phyloP scores from a whole-genome alignment of 306 rosid species.

The Parietaria judaica region DNA sequence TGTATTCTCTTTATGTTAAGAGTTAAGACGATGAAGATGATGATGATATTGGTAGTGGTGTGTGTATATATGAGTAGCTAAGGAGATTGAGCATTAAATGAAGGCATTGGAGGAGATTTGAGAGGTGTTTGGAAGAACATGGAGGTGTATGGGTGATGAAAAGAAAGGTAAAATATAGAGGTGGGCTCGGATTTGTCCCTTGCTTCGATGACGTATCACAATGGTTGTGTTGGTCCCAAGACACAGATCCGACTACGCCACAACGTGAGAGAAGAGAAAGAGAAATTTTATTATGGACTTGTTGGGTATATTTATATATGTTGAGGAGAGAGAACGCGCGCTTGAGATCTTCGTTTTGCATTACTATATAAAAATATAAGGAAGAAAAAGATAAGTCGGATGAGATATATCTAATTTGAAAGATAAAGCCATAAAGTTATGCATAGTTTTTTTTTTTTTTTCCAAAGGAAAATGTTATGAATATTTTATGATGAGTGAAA shows the following conservation, averaged over 20 bases:
- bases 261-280: constrained; percentile 20
- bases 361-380: no score
- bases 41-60: constrained; percentile 13
- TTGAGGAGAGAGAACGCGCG: background rate
- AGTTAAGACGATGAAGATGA: background rate
- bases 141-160: constrained; percentile 42
- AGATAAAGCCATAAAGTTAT: no score
- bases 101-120: constrained; percentile 25
- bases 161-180: constrained; percentile 28
- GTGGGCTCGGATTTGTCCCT: constrained; percentile 32
- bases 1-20: no score
- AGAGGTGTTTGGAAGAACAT: constrained; percentile 44
- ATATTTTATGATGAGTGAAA: no score
- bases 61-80: constrained; percentile 1
- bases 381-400: no score
- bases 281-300: constrained; percentile 20
- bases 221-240: constrained; percentile 44
- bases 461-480: no score
- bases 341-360: constrained; percentile 6
- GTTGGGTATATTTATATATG: constrained; percentile 21
- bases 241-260: background rate
- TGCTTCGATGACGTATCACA: constrained; percentile 16
- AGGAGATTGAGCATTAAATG: constrained; percentile 42
- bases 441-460: no score
- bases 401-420: no score